Evolutionary conservation across 768 basidiomycete species (phyloP), one percentile per base, ranked within the genome.

Genomic region (Trametes punicea): DNA sequence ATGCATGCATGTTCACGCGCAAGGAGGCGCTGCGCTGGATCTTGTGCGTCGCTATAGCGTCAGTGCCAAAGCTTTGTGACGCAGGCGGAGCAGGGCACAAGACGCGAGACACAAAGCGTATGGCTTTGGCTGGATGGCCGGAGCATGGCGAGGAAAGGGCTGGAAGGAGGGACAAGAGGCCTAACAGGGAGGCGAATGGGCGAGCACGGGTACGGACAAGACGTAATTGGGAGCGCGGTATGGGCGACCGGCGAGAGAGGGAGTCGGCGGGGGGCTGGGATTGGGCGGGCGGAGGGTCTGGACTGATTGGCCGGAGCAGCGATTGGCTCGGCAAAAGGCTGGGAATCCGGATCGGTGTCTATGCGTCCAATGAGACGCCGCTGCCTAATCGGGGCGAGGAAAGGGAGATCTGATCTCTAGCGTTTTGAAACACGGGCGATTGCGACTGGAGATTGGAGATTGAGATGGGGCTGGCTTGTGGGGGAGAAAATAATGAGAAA

Each of bases 281-380:
- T 59, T 59, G 57, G 57, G 31, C 42, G 29, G 36, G 26, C 27
- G 4, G 47, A 39, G 13, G 47, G 58, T 25, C 51, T 53, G 50
- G 49, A 56, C 49, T 51, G 56, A 57, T 57, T 57, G 56, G 57
- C 38, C 45, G 30, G 51, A n/a, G 51, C 38, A 47, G 57, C 51
- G 21, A 59, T 59, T 59, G 57, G 57, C 40, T 50, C 57, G 57
- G 57, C 46, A 54, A 59, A 57, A 13, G 52, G 56, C 39, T 41
- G 49, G 57, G 57, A 47, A 59, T 41, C 53, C 51, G 57, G 52
- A 59, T 59, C 57, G 57, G 57, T 54, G 47, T 59, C 51, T 59
- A 52, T 54, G 57, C 51, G 51, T 48, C 58, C 58, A 60, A 60
- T 60, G 58, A 60, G 58, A 60, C 49, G 58, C 25, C 13, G 40